phyloP scores from a whole-genome alignment of 2,329 filamentous ascomycete species.

The Claviceps humidiphila region DNA sequence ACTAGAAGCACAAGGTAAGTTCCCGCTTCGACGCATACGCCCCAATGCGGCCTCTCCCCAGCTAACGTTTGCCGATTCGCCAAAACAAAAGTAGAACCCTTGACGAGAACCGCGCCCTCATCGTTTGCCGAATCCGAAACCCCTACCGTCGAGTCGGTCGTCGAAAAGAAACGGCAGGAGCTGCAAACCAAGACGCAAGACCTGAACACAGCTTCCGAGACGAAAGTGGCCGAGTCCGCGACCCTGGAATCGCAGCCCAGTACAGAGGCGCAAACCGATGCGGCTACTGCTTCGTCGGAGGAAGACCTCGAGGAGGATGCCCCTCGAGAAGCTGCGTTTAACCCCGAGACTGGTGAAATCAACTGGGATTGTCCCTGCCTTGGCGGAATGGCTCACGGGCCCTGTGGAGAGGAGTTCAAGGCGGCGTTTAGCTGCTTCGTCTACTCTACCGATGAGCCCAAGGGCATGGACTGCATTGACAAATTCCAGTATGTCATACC shows the following conservation, averaged over 20 bases:
- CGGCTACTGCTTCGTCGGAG: conserved; percentile 23
- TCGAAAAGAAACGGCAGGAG: conserved; percentile 48
- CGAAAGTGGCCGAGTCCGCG: conserved; percentile 9
- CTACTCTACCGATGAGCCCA: conserved; percentile 86
- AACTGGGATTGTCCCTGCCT: conserved; percentile 99
- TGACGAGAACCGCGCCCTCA: conserved; percentile 27
- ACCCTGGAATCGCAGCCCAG: conserved; percentile 14
- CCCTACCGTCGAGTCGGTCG: conserved; percentile 53
- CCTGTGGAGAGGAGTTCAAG: conserved; percentile 91
- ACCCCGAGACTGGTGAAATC: conserved; percentile 97
- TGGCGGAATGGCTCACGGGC: conserved; percentile 91
- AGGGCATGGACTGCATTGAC: conserved; percentile 95
- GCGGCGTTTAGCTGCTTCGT: conserved; percentile 97
- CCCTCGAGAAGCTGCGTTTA: conserved; percentile 80
- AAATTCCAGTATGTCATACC: conserved; percentile 71
- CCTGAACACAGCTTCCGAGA: conserved; percentile 9
- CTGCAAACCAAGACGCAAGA: conserved; percentile 20
- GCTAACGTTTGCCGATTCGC: neutral
- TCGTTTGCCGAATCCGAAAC: conserved; percentile 44
- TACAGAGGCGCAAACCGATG: conserved; percentile 13
- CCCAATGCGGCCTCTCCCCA: neutral
- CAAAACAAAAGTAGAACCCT: neutral
- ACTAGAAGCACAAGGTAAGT: conserved; percentile 28
- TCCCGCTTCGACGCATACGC: too few species aligned
- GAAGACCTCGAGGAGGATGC: conserved; percentile 65